Conservation (phyloP, 495 filamentous ascomycete genomes). For the Podospora bellae-mahoneyi region DNA sequence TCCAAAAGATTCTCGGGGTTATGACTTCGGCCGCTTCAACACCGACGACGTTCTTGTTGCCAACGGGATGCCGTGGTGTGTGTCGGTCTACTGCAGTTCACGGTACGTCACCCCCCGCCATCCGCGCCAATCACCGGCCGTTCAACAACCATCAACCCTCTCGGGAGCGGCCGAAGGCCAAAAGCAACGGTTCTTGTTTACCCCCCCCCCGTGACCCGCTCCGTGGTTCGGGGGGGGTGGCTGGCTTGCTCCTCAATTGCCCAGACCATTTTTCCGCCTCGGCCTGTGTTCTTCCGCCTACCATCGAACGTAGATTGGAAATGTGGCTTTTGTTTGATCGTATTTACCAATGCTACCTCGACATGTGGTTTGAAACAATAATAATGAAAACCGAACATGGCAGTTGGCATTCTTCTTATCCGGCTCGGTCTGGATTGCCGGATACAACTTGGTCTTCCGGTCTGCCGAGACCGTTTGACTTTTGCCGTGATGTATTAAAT, state of each 20-base stretch:
- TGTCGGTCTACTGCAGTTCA: no score
- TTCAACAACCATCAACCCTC: neutral
- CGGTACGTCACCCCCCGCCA: neutral
- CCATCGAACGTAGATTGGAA: neutral
- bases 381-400: neutral
- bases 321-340: neutral
- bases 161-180: neutral
- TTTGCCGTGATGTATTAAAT: neutral
- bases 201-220: neutral
- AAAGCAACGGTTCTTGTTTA: neutral
- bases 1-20: constrained; percentile 1
- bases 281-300: neutral
- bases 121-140: neutral
- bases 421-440: neutral
- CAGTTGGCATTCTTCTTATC: neutral
- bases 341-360: neutral
- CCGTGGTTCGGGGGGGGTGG: neutral
- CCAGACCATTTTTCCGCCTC: neutral
- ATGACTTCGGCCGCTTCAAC: neutral
- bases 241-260: neutral
- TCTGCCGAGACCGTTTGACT: neutral
- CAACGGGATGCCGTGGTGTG: neutral
- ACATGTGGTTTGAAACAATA: neutral
- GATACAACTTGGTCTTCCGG: neutral
- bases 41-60: neutral